These are phyloP conservation scores for Pichiaceae sp. DNA, from an alignment of 1,139 yeast genomes.

Conservation along the genomic window DNA sequence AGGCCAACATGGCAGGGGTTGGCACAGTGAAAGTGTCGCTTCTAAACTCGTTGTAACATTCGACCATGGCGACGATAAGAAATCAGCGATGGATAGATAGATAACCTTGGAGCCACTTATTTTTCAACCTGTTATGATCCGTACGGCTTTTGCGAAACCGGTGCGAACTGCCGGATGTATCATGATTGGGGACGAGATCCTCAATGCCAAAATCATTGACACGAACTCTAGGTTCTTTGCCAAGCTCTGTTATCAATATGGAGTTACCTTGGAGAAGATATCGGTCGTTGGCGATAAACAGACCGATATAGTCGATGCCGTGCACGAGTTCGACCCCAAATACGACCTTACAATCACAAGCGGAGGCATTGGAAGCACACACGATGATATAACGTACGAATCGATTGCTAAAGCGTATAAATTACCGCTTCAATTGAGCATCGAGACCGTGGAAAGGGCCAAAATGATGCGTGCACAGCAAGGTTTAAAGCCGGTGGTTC, in stretches of 20 bases:
- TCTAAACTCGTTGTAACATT: constrained; percentile 38
- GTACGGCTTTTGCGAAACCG: neutral
- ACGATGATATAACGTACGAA: constrained; percentile 79
- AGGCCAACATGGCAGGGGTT: constrained; percentile 62
- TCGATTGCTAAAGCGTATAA: constrained; percentile 57
- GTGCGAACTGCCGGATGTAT: constrained; percentile 14
- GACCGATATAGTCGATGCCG: constrained; percentile 49
- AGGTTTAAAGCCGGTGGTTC: constrained; percentile 26
- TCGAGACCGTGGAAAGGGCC: constrained; percentile 46
- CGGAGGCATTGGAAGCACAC: constrained; percentile 87
- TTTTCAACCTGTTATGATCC: neutral
- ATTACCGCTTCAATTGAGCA: constrained; percentile 43
- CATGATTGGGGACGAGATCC: constrained; percentile 81
- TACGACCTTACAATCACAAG: constrained; percentile 71
- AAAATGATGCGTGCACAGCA: constrained; percentile 10
- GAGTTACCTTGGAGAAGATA: constrained; percentile 58
- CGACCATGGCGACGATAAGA: no score
- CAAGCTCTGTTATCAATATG: constrained; percentile 53
- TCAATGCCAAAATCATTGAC: constrained; percentile 80
- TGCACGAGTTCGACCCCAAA: constrained; percentile 37
- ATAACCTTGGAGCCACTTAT: no score
- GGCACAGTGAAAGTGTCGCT: constrained; percentile 95
- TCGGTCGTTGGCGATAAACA: constrained; percentile 73
- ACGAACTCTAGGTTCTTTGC: constrained; percentile 71
- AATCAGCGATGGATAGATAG: no score